Base-by-base conservation (phyloP, 2,329 filamentous ascomycete genomes). In the Dendrostoma leiphaemia region DNA sequence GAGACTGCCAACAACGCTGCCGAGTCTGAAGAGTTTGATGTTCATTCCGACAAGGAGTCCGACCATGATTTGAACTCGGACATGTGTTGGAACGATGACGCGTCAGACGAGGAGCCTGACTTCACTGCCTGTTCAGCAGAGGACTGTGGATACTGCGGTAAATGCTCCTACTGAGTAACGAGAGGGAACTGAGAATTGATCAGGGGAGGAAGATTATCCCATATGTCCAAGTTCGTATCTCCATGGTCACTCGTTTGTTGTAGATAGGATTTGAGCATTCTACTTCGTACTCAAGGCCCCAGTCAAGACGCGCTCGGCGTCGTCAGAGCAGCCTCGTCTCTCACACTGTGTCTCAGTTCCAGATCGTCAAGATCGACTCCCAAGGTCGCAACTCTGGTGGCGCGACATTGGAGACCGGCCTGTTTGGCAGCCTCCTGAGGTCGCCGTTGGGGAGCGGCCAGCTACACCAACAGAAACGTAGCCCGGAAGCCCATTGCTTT, bases 141-240 rank as follows among this genome's bases (percentile, higher is more conserved):
- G 1, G 46, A 53, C 10, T 64, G 63, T 52, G 61, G 55, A 8
- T 65, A 65, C 34, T 65, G 63, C 53, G 63, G 62, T 15, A 46
- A 37, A 15, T 65, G 62, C 50, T 54, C 43, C 15, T 61, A 62
- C 37, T 62, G 24, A 61, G 28, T 19, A 37, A 29, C 13, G 13
- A n/a, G n/a, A n/a, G n/a, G n/a, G n/a, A n/a, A n/a, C n/a, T 34
- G 28, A 8, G 7, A 19, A 32, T n/a, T 12, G 32, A n/a, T 23
- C 1, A 19, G 19, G 4, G n/a, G n/a, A n/a, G n/a, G n/a, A n/a
- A n/a, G n/a, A n/a, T n/a, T n/a, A n/a, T n/a, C n/a, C n/a, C n/a
- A n/a, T n/a, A n/a, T n/a, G n/a, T n/a, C n/a, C n/a, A n/a, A n/a
- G n/a, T n/a, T n/a, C n/a, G n/a, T n/a, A n/a, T n/a, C n/a, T n/a